Conservation (phyloP, 106 monocot genomes). For the Hemerocallis citrina region DNA sequence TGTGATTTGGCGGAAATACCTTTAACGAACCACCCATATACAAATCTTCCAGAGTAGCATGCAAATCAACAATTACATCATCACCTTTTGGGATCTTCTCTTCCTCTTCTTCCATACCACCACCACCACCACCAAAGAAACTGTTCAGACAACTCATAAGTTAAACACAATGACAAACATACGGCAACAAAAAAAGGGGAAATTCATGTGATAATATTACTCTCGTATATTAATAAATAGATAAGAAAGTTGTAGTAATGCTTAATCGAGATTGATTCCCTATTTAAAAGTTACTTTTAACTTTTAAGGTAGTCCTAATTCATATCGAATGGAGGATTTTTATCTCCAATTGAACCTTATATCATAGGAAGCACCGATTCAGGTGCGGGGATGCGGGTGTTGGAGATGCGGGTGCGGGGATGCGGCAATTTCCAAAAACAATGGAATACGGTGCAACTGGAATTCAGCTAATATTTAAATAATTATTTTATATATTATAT, state of each 20-base stretch:
- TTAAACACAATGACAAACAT: background rate
- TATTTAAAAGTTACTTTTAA: background rate
- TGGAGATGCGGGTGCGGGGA: too few relatives aligned
- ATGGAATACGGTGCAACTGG: too few relatives aligned
- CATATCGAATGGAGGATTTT: background rate
- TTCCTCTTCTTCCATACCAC: slow-evolving; percentile 71
- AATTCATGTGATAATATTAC: background rate
- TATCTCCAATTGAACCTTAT: background rate
- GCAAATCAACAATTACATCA: slow-evolving; percentile 90
- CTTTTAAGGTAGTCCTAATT: background rate
- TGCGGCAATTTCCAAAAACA: too few relatives aligned
- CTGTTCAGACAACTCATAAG: slow-evolving; percentile 15
- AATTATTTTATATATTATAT: too few relatives aligned
- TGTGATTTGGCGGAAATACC: slow-evolving; percentile 28
- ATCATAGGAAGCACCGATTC: too few relatives aligned
- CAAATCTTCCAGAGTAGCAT: slow-evolving; percentile 88
- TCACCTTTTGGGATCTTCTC: slow-evolving; percentile 85
- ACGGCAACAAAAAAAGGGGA: background rate
- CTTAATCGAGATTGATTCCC: background rate
- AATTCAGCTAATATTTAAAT: too few relatives aligned
- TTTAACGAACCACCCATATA: slow-evolving; percentile 97
- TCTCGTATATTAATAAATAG: background rate
- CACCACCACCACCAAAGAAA: slow-evolving; percentile 82
- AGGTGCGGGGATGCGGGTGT: too few relatives aligned
- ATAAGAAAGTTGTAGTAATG: background rate